phyloP scores from a whole-genome alignment of 768 basidiomycete genomes.

The Agaricus sinodeliciosus region DNA sequence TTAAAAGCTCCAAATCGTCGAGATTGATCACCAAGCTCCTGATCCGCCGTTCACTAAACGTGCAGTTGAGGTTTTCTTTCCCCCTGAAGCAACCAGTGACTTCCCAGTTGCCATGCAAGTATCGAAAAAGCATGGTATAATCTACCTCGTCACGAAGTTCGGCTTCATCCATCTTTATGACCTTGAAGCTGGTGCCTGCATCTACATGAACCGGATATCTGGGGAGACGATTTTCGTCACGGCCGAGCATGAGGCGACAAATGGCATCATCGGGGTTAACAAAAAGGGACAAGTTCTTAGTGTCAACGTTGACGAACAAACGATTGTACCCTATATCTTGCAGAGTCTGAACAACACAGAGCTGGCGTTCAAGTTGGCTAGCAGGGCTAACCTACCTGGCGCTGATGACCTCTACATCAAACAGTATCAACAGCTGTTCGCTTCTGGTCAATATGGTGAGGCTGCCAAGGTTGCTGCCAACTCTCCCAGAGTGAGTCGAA shows the following conservation, averaged over 20 bases:
- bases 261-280: conserved; percentile 99
- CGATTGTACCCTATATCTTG: conserved; percentile 92
- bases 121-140: conserved; percentile 92
- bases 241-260: conserved; percentile 87
- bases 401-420: conserved; percentile 95
- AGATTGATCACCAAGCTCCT: conserved; percentile 92
- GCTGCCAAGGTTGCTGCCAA: conserved; percentile 98
- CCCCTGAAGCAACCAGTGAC: conserved; percentile 94
- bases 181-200: conserved; percentile 92
- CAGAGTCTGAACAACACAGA: conserved; percentile 94
- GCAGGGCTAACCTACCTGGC: conserved; percentile 92
- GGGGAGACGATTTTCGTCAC: conserved; percentile 99
- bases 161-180: conserved; percentile 99
- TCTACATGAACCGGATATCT: conserved; percentile 99
- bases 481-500: conserved; percentile 72
- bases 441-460: conserved; percentile 81
- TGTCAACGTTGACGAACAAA: conserved; percentile 94
- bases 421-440: conserved; percentile 90
- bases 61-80: conserved; percentile 98
- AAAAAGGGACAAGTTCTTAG: conserved; percentile 98
- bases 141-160: conserved; percentile 97
- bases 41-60: conserved; percentile 95
- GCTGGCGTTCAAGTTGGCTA: conserved; percentile 95
- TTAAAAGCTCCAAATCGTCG: conserved; percentile 88
- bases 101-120: conserved; percentile 99